Evolutionary conservation across 177 flowering plant genomes (phyloP).

Genomic region (Tripterygium wilfordii): DNA sequence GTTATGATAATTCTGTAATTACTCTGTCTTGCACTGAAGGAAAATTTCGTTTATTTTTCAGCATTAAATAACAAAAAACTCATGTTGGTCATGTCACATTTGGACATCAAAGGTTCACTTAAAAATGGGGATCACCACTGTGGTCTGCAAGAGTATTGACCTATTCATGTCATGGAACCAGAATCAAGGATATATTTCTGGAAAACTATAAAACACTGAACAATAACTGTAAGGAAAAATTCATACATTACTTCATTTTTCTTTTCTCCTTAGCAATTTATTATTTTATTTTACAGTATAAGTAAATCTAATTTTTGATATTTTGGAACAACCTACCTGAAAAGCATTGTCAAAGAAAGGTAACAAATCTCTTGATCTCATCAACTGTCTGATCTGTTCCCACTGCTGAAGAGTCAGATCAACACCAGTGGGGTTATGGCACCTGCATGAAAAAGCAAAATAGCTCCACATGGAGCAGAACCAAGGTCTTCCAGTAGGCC

Average conservation of each 20-base stretch:
- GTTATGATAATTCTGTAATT: no score
- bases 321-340: constrained; percentile 47
- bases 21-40: no score
- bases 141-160: no score
- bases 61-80: no score
- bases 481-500: constrained; percentile 88
- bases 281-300: no score
- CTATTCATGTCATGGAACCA: no score
- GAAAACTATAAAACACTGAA: neutral
- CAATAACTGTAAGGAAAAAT: constrained; percentile 1
- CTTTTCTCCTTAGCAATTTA: no score
- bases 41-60: no score
- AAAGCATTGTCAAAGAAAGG: constrained; percentile 99
- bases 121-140: no score
- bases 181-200: neutral
- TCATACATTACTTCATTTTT: constrained; percentile 97
- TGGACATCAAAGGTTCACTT: no score
- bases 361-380: constrained; percentile 69
- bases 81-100: no score
- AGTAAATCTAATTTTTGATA: neutral
- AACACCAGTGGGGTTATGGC: constrained; percentile 99
- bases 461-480: constrained; percentile 86
- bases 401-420: constrained; percentile 92
- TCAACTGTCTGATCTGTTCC: constrained; percentile 89
- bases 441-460: constrained; percentile 98